phyloP scores from a whole-genome alignment of 345 rosid genomes.

The Psidium friedrichsthalianum region DNA sequence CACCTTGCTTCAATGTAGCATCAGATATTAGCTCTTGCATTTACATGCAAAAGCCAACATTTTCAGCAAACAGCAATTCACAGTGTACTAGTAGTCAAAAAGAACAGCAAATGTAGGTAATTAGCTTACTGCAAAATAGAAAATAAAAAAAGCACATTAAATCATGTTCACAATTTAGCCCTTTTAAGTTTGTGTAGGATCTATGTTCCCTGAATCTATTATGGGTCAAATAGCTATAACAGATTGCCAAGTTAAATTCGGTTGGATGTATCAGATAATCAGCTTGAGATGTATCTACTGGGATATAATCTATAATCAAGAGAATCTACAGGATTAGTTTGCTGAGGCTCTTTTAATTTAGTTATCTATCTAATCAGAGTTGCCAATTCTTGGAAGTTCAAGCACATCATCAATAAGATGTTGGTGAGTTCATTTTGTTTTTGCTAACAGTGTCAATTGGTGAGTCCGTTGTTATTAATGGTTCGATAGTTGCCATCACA shows the following conservation, averaged over 20 bases:
- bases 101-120: background rate
- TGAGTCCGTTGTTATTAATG: background rate
- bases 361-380: background rate
- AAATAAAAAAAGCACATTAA: background rate
- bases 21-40: background rate
- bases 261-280: background rate
- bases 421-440: background rate
- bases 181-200: background rate
- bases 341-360: background rate
- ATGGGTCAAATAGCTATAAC: background rate
- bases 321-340: background rate
- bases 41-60: background rate
- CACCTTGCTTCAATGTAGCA: background rate
- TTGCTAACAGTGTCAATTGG: background rate
- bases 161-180: background rate
- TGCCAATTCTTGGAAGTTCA: background rate
- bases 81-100: background rate
- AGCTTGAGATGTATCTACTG: background rate
- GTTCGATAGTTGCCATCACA: background rate
- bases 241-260: background rate
- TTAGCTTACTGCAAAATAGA: background rate
- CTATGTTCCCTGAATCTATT: background rate
- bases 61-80: background rate
- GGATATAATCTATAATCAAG: background rate
- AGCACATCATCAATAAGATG: background rate